Conservation (phyloP, 2,329 filamentous ascomycete genomes). For the Penicillium janthinellum region DNA sequence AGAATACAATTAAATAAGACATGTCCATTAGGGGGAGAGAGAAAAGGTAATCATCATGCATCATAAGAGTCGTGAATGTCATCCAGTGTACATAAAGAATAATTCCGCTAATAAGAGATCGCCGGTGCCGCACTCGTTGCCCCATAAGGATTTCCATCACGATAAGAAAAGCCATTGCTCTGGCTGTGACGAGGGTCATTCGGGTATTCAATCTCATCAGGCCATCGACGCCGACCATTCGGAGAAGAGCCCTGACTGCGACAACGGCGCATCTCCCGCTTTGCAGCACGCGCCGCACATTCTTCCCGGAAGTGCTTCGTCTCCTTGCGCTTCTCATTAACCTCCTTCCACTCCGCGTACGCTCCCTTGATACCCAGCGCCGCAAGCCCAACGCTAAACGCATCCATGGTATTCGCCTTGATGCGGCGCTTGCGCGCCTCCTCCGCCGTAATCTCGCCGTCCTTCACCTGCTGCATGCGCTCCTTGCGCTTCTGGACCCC, state of each 20-base stretch:
- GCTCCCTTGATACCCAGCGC: conserved; percentile 69
- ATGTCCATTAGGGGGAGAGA: background rate
- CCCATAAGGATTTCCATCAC: conserved; percentile 21
- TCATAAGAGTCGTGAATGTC: background rate
- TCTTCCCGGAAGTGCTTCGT: conserved; percentile 57
- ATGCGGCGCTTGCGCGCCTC: conserved; percentile 64
- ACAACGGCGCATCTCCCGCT: conserved; percentile 49
- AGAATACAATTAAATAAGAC: background rate
- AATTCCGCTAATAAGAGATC: conserved; percentile 21
- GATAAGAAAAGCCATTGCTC: conserved; percentile 10
- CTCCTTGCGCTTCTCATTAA: conserved; percentile 62
- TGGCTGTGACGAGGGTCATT: conserved; percentile 1
- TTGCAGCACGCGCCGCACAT: conserved; percentile 44
- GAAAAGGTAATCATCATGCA: background rate
- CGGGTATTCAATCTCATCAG: conserved; percentile 35
- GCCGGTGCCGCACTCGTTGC: conserved; percentile 11
- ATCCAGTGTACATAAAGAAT: background rate
- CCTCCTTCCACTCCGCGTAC: conserved; percentile 67
- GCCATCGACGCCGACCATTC: conserved; percentile 22
- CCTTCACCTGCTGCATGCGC: conserved; percentile 59
- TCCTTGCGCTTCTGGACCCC: conserved; percentile 66
- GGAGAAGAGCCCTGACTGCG: conserved; percentile 25
- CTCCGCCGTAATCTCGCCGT: conserved; percentile 64
- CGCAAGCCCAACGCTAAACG: conserved; percentile 66
- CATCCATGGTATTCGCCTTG: conserved; percentile 66